Evolutionary conservation across 352 stramenopile species (phyloP).

Genomic region (Pythium plurisporium): DNA sequence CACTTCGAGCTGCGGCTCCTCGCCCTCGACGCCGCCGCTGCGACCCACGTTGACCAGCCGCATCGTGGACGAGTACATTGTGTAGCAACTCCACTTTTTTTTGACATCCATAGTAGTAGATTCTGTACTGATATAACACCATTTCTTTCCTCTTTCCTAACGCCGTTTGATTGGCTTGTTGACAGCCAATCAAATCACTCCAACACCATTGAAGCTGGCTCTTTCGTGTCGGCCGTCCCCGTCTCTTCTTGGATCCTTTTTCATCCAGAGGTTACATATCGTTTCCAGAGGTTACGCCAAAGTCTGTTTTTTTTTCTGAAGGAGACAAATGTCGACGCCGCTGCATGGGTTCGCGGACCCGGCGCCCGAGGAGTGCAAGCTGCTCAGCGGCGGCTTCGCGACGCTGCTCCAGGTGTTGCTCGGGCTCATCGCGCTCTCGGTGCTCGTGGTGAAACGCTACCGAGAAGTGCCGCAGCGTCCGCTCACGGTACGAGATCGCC

Average conservation of each 20-base stretch:
- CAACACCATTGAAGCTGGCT: constrained; percentile 3
- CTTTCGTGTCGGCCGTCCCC: neutral
- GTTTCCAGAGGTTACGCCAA: constrained; percentile 1
- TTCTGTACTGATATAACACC: neutral
- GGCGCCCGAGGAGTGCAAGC: constrained; percentile 87
- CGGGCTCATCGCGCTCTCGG: constrained; percentile 78
- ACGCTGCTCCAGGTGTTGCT: constrained; percentile 70
- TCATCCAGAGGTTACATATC: neutral
- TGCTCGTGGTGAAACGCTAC: constrained; percentile 74
- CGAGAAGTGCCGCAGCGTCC: constrained; percentile 69
- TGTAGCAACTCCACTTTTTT: neutral
- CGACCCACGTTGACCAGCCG: constrained; percentile 2
- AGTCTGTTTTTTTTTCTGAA: neutral
- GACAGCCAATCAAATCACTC: neutral
- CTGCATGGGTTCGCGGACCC: too few relatives aligned
- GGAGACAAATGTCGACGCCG: neutral
- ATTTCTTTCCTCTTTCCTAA: neutral
- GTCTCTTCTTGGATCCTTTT: neutral
- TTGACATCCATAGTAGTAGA: neutral
- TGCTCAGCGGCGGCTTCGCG: constrained; percentile 76
- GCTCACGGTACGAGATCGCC: constrained; percentile 40
- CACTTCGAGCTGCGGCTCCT: neutral
- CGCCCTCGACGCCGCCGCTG: neutral
- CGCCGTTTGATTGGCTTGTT: neutral
- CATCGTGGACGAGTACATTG: constrained; percentile 23